A percentile compares a stretch with the other conserved stretches of the same genome.
Conservation (phyloP, 148 eudicot species). For the Suaeda aralocaspica region DNA sequence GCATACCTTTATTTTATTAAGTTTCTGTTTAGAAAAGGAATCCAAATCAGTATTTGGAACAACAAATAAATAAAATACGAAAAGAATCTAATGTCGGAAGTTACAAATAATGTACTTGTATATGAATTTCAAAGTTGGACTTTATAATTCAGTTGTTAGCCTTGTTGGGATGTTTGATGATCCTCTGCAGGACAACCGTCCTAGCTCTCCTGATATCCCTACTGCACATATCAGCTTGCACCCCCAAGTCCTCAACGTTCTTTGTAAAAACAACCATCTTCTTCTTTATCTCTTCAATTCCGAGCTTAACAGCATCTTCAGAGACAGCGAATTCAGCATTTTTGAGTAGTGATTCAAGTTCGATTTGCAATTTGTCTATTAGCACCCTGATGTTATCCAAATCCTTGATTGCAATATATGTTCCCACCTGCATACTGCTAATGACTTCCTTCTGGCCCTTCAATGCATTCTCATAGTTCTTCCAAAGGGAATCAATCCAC, state of each 20-base stretch:
- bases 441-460: conserved; percentile 92
- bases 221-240: conserved; percentile 83
- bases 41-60: conserved; percentile 4
- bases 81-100: conserved; percentile 1
- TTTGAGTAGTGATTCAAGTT: conserved; percentile 53
- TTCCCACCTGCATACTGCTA: conserved; percentile 85
- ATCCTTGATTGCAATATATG: conserved; percentile 79
- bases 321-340: conserved; percentile 52
- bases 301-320: conserved; percentile 67
- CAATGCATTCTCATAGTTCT: conserved; percentile 74
- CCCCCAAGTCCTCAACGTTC: conserved; percentile 82
- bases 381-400: conserved; percentile 77
- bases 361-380: conserved; percentile 65
- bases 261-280: conserved; percentile 66
- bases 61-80: not conserved
- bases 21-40: conserved; percentile 11
- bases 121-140: conserved; percentile 1
- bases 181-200: conserved; percentile 89
- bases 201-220: conserved; percentile 88
- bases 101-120: conserved; percentile 7
- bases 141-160: conserved; percentile 24
- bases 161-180: conserved; percentile 64
- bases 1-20: conserved; percentile 14
- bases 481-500: conserved; percentile 84
- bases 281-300: conserved; percentile 72